These are phyloP conservation scores for Rhizopogon salebrosus DNA, from an alignment of 768 basidiomycete genomes.

Conservation along the genomic window DNA sequence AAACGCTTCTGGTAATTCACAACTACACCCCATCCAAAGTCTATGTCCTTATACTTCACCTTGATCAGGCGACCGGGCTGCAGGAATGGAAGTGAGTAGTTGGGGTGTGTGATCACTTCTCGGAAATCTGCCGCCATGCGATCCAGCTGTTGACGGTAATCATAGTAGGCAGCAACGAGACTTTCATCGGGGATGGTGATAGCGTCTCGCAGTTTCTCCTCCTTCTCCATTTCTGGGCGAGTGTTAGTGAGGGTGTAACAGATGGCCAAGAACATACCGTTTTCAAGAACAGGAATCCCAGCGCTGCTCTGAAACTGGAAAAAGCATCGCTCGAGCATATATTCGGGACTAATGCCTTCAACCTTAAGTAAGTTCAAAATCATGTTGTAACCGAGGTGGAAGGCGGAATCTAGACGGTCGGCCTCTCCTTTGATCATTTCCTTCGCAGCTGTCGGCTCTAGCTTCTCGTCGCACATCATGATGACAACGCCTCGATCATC, in stretches of 20 bases:
- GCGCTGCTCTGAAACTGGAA: slow-evolving; percentile 96
- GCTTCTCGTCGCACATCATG: slow-evolving; percentile 99
- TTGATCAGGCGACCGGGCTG: slow-evolving; percentile 90
- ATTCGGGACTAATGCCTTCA: slow-evolving; percentile 97
- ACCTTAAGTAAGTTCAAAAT: slow-evolving; percentile 97
- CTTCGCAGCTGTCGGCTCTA: slow-evolving; percentile 89
- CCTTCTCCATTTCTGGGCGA: slow-evolving; percentile 60
- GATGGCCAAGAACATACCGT: slow-evolving; percentile 47
- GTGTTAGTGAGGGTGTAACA: slow-evolving; percentile 3
- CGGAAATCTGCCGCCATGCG: slow-evolving; percentile 85
- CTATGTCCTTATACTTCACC: slow-evolving; percentile 76
- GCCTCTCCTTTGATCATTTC: slow-evolving; percentile 98
- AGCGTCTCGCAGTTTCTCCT: slow-evolving; percentile 59
- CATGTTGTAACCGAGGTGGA: slow-evolving; percentile 99
- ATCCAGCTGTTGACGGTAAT: slow-evolving; percentile 88
- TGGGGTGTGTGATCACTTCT: slow-evolving; percentile 91
- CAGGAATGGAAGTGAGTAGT: slow-evolving; percentile 91
- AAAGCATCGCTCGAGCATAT: slow-evolving; percentile 96
- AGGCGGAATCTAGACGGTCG: slow-evolving; percentile 94
- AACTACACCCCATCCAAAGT: slow-evolving; percentile 97
- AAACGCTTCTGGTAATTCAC: slow-evolving; percentile 88
- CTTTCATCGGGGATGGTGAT: slow-evolving; percentile 82
- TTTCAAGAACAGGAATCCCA: slow-evolving; percentile 80
- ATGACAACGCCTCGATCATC: slow-evolving; percentile 99
- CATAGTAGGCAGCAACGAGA: slow-evolving; percentile 85